These are phyloP conservation scores for Backusella circina DNA, from an alignment of 192 early-diverging fungal genomes.

Conservation along the genomic window DNA sequence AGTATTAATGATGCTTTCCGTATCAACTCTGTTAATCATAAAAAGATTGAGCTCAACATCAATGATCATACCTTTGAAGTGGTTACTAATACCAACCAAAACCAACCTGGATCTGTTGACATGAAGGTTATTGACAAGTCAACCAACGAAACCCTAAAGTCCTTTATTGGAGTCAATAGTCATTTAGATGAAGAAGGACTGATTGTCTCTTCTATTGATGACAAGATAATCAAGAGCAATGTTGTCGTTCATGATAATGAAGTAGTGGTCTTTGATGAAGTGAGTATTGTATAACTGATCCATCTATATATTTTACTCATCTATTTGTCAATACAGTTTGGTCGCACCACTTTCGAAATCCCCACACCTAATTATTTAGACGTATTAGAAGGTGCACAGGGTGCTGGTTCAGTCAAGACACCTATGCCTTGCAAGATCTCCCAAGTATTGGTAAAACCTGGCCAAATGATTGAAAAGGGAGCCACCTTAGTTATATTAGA, in stretches of 20 bases:
- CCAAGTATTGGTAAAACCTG: conserved; percentile 69
- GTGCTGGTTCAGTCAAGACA: conserved; percentile 69
- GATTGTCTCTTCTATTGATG: conserved; percentile 61
- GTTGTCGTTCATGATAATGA: conserved; percentile 61
- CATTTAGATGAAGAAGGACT: conserved; percentile 44
- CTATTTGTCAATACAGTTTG: conserved; percentile 34
- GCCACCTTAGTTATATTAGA: conserved; percentile 82
- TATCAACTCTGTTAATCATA: conserved; percentile 25
- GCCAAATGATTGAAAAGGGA: conserved; percentile 78
- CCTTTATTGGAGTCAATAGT: conserved; percentile 34
- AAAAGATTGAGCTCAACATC: conserved; percentile 27
- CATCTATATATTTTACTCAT: neutral
- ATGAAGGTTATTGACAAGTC: conserved; percentile 29
- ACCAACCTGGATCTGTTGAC: conserved; percentile 17
- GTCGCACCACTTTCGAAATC: conserved; percentile 47
- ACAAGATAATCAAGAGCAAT: conserved; percentile 53
- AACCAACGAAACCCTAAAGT: conserved; percentile 26
- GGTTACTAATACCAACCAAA: conserved; percentile 15
- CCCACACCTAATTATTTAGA: conserved; percentile 56
- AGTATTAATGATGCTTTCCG: conserved; percentile 42
- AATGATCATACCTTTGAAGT: conserved; percentile 39
- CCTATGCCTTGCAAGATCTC: conserved; percentile 99
- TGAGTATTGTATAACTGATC: conserved; percentile 5
- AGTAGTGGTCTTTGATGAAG: conserved; percentile 62
- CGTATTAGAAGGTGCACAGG: conserved; percentile 39